Percentiles rank a stretch among this genome's conserved stretches.
These are phyloP conservation scores for Plasmodium knowlesi DNA, from an alignment of 169 alveolate genomes.

Conservation along the genomic window DNA sequence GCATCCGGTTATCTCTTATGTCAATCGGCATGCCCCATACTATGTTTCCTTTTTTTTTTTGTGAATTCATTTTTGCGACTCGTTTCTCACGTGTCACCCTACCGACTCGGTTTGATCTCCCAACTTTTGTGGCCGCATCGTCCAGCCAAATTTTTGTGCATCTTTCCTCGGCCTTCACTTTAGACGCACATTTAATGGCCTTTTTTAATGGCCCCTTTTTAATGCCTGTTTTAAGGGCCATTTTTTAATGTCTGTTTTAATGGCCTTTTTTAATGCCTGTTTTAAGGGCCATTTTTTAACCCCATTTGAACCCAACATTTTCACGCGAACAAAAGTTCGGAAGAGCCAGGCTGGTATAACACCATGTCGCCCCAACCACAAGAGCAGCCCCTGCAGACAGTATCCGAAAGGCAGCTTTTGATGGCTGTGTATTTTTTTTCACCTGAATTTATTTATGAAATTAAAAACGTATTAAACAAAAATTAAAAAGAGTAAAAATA, in stretches of 20 bases:
- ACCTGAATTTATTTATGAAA: constrained; percentile 1
- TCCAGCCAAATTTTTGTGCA: too few species aligned
- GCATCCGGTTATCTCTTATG: not conserved
- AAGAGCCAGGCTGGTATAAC: not conserved
- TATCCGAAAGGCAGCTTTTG: not conserved
- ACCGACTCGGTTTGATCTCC: not conserved
- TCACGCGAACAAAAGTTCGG: not conserved
- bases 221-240: not conserved
- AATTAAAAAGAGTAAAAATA: constrained; percentile 3
- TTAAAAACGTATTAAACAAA: constrained; percentile 28
- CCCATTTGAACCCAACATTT: not conserved
- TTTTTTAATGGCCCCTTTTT: too few species aligned
- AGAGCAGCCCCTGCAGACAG: not conserved
- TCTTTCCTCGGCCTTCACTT: not conserved
- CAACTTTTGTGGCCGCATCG: not conserved
- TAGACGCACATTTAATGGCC: too few species aligned
- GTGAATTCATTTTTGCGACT: not conserved
- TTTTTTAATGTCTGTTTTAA: too few species aligned
- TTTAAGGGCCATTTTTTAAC: too few species aligned
- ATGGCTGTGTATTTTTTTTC: not conserved
- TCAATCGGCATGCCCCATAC: not conserved
- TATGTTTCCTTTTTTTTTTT: not conserved
- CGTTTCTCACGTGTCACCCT: not conserved
- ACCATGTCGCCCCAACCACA: not conserved
- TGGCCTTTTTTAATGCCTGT: too few species aligned